A percentile compares a stretch with the other conserved stretches of the same genome.
Conservation (phyloP, 2,329 filamentous ascomycete species). For the Alternaria postmessia region DNA sequence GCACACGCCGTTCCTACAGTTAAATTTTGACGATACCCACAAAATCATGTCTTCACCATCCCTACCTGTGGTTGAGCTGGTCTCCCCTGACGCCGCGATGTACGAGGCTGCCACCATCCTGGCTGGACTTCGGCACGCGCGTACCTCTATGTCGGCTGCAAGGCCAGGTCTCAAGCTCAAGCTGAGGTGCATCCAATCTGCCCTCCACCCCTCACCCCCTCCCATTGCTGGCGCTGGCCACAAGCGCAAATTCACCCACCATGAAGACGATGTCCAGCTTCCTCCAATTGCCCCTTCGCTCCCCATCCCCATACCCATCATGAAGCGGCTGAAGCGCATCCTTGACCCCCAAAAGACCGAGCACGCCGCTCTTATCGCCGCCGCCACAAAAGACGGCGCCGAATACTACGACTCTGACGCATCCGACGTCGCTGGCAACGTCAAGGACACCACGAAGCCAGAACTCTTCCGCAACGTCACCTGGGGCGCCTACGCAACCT, state of each 20-base stretch:
- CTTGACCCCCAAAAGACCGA: constrained; percentile 26
- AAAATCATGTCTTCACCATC: neutral
- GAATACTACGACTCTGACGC: constrained; percentile 41
- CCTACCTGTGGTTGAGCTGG: neutral
- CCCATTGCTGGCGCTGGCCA: neutral
- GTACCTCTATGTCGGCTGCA: neutral
- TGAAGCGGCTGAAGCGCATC: constrained; percentile 35
- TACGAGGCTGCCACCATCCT: neutral
- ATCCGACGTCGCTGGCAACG: constrained; percentile 23
- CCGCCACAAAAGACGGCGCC: constrained; percentile 26
- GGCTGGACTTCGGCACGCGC: neutral
- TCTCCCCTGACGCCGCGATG: neutral
- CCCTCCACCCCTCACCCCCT: neutral
- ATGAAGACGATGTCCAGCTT: neutral
- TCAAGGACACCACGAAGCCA: constrained; percentile 27
- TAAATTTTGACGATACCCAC: neutral
- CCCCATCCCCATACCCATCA: constrained; percentile 8
- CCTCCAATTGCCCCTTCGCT: neutral
- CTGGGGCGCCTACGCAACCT: constrained; percentile 31
- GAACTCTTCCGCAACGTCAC: constrained; percentile 38
- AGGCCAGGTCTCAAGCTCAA: constrained; percentile 18
- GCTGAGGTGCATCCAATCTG: constrained; percentile 19
- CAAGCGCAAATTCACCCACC: constrained; percentile 6
- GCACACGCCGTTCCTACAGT: neutral
- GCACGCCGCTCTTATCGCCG: constrained; percentile 29